Evolutionary conservation across 768 basidiomycete species (phyloP), one percentile per base, ranked within the genome.

Genomic region (Tylopilus plumbeoviolaceoides): DNA sequence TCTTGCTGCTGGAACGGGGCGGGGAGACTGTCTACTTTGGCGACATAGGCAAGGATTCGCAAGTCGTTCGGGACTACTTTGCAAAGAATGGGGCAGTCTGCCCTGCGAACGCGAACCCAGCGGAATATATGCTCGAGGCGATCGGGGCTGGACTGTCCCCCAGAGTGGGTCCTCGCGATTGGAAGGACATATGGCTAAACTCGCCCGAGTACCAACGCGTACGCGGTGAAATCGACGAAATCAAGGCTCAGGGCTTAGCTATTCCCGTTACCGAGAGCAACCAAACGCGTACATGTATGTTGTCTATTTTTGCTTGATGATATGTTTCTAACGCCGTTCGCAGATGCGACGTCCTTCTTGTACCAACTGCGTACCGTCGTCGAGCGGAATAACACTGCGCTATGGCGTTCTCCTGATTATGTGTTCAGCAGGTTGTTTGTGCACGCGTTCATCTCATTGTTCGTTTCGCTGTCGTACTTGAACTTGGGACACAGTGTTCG

Each of bases 21-120:
- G 93, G 93, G 7, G 84, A 90, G 66, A 93, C 91, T 0, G 89
- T 94, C n/a, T 95, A 95, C 76, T 95, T 91, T 63, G 93, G 92
- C 40, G 87, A 89, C 55, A 90, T 95, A 46, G 93, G 91, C 42
- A 66, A 75, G 40, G 87, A 91, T 56, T 87, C 89, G 4, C 62
- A 72, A 2, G 73, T 83, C 33, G 72, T 95, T 45, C 82, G 80
- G 25, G 75, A 83, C 5, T 95, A 95, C 72, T 91, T 94, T 64
- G 81, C 82, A 21, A 75, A 75, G 15, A 72, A 89, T 56, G 91
- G 91, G 14, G 92, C 67, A 5, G 55, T 67, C 27, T 93, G 90
- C 67, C 89, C 90, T 4, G 44, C 79, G 0, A 84, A 85, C 55
- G 84, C 84, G 62, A 95, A 95, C 66, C 90, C 89, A 5, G 82